These are phyloP conservation scores for Trichoderma gracile DNA, from an alignment of 2,329 filamentous ascomycete species.

Conservation along the genomic window DNA sequence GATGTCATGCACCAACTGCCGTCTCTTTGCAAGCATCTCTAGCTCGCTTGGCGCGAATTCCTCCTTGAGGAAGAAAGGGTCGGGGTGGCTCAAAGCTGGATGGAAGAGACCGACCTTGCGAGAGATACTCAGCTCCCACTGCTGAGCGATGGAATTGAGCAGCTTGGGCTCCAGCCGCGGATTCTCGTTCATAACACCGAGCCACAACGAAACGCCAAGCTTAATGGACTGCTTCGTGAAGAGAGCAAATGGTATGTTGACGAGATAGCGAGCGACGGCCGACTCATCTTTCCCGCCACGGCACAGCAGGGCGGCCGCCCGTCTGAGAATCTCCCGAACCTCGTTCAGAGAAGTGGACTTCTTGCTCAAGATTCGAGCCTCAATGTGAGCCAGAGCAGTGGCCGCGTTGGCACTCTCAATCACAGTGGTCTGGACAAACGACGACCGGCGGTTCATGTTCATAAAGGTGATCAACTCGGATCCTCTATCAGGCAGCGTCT, in stretches of 20 bases:
- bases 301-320: slow-evolving; percentile 84
- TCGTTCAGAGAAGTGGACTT: slow-evolving; percentile 71
- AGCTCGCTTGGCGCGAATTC: slow-evolving; percentile 93
- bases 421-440: slow-evolving; percentile 54
- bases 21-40: slow-evolving; percentile 68
- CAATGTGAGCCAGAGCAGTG: slow-evolving; percentile 70
- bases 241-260: slow-evolving; percentile 87
- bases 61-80: slow-evolving; percentile 87
- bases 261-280: slow-evolving; percentile 80
- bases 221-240: slow-evolving; percentile 97
- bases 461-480: slow-evolving; percentile 65
- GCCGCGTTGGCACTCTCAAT: slow-evolving; percentile 59
- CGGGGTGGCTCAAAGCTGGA: slow-evolving; percentile 67
- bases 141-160: slow-evolving; percentile 80
- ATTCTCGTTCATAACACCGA: slow-evolving; percentile 96
- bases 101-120: slow-evolving; percentile 81
- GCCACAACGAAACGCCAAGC: slow-evolving; percentile 91
- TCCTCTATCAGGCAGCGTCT: slow-evolving; percentile 69
- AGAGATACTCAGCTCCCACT: slow-evolving; percentile 85
- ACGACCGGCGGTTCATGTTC: slow-evolving; percentile 54
- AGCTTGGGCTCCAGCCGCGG: slow-evolving; percentile 83
- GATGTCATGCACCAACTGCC: slow-evolving; percentile 77
- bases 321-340: slow-evolving; percentile 76
- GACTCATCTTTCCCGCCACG: slow-evolving; percentile 73
- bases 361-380: slow-evolving; percentile 67